A percentile compares a stretch with the other conserved stretches of the same genome.
Evolutionary conservation across 352 stramenopile species (phyloP).

Genomic region (Globisporangium paddicum): DNA sequence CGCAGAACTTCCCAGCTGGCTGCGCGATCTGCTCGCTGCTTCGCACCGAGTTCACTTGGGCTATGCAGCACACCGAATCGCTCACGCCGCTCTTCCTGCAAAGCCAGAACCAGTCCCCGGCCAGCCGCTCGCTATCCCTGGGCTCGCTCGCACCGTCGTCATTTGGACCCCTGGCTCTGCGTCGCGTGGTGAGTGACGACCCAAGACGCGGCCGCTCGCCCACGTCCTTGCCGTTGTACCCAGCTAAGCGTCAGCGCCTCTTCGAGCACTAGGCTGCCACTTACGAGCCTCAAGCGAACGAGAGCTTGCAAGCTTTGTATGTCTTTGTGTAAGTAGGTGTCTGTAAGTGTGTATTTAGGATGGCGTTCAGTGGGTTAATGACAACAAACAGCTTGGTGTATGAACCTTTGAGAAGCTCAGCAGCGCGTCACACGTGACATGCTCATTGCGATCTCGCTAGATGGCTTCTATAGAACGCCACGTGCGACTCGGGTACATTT

Average conservation of each 20-base stretch:
- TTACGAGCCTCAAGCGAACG: background rate
- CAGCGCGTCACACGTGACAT: background rate
- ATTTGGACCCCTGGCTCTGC: conserved; percentile 2
- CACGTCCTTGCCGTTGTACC: background rate
- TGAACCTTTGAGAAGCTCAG: background rate
- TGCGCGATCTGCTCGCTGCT: conserved; percentile 29
- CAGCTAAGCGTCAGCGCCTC: conserved; percentile 11
- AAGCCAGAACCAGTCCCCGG: conserved; percentile 4
- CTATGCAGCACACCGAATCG: conserved; percentile 27
- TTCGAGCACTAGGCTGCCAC: background rate
- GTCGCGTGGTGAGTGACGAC: conserved; percentile 19
- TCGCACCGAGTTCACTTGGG: conserved; percentile 28
- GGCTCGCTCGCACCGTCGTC: background rate
- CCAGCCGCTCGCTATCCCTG: background rate
- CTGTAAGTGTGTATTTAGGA: background rate
- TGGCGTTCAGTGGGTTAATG: background rate
- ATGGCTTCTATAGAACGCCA: background rate
- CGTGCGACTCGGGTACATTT: background rate
- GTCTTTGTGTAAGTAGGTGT: background rate
- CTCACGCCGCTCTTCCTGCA: conserved; percentile 32
- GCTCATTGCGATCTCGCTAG: background rate
- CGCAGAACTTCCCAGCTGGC: conserved; percentile 16
- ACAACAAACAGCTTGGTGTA: background rate
- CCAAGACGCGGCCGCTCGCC: conserved; percentile 4
- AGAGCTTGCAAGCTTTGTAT: background rate